Evolutionary conservation across 495 filamentous ascomycete genomes (phyloP), one percentile per base, ranked within the genome.

Genomic region (Penicillium pancosmium): DNA sequence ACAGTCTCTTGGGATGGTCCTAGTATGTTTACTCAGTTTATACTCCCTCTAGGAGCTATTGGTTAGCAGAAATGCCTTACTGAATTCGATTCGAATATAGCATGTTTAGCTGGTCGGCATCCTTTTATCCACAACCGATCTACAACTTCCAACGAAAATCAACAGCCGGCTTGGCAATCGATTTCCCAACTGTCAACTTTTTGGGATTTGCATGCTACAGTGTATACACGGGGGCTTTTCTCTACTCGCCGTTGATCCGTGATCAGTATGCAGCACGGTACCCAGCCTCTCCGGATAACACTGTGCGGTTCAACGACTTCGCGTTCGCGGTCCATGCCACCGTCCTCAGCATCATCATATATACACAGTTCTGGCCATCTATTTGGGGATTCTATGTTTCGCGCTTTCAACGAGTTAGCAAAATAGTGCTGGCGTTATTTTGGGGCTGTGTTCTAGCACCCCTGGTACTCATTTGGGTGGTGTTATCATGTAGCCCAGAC

Each of bases 41-140:
- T 19, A 5, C 46, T 44, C 40, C 43, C 16, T 35, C 2, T 44
- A 6, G 16, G 41, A 4, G 16, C 41, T 34, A 27, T 41, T 10
- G 27, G 8, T 31, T 31, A 8, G 27, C 27, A 31, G 6, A 11
- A 23, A 13, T 40, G 38, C 31, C 63, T 60, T 34, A 59, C 52
- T 46, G 0, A 8, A 27, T 19, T 6, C 27, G 9, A 25, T 9
- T 12, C 11, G 6, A 18, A 16, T 40, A 44, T 55, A 84, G 82
- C 73, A 86, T 84, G 56, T 52, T 86, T n/a, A 84, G 82, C 68
- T 95, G 93, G 93, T 90, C 88, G 1, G 69, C 88, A 40, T 96
- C 91, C 12, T 98, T 97, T 76, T 98, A 97, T 69, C 93, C 95
- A 2, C 94, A 98, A 66, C 83, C 88, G 1, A 70, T 93, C 40